Evolutionary conservation across 108 stramenopile species (phyloP).

Genomic region (Fragilaria crotonensis): DNA sequence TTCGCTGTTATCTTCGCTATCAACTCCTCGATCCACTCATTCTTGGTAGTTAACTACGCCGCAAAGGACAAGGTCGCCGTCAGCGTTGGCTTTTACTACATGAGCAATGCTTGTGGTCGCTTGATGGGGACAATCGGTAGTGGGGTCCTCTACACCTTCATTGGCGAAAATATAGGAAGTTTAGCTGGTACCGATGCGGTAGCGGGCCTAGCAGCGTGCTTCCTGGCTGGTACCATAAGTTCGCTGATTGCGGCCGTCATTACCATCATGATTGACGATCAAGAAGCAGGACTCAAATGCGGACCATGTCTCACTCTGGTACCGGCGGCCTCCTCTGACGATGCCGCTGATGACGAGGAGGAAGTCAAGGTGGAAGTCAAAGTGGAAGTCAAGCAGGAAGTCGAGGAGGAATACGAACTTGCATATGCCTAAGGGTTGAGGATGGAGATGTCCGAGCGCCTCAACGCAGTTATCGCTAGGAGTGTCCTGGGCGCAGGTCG

Average conservation of each 20-base stretch:
- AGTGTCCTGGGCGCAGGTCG: too few species aligned
- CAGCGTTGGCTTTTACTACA: constrained; percentile 93
- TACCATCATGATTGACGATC: constrained; percentile 66
- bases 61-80: constrained; percentile 84
- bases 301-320: constrained; percentile 42
- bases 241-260: constrained; percentile 70
- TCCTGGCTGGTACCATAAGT: constrained; percentile 71
- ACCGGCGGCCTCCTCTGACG: too few species aligned
- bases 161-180: constrained; percentile 60
- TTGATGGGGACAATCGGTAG: constrained; percentile 85
- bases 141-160: constrained; percentile 84
- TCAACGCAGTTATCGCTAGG: too few species aligned
- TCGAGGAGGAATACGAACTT: too few species aligned
- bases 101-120: constrained; percentile 90
- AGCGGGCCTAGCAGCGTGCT: constrained; percentile 70
- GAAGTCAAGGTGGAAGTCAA: too few species aligned
- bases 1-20: constrained; percentile 92
- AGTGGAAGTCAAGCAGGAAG: too few species aligned
- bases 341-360: too few species aligned
- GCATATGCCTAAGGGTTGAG: too few species aligned
- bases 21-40: constrained; percentile 91
- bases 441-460: too few species aligned
- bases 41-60: constrained; percentile 91
- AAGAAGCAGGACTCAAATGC: constrained; percentile 66
- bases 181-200: constrained; percentile 61